Evolutionary conservation across 176 grass and related monocot genomes (phyloP), one percentile per base, ranked within the genome.

Genomic region (Aegilops sharonensis): DNA sequence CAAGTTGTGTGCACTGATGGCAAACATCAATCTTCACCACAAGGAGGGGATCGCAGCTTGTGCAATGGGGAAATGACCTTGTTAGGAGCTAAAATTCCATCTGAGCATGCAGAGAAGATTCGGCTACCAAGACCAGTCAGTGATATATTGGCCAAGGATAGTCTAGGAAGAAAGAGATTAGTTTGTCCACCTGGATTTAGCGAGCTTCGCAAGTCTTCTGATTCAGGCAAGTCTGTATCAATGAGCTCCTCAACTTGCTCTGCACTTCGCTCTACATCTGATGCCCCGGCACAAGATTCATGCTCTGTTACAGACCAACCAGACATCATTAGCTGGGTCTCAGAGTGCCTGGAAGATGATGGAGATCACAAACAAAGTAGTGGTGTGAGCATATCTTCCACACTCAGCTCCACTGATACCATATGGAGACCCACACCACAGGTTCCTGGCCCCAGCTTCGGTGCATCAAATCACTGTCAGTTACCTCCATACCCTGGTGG

Each of bases 101-200:
- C 81, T 77, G 45, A 86, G 31, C 63, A 27, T 73, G 23, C 84
- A 50, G 48, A 62, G 64, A 75, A 48, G 39, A 31, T 68, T 86
- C 17, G 17, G n/a, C 75, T 79, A 75, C 40, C 59, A 75, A 79
- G 76, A 80, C 68, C 67, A 89, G 18, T 21, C 48, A 43, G 27
- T 87, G 81, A 71, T 84, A 50, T 63, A 62, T 35, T 10, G 5
- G 62, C 80, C 5, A 71, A 59, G 29, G 75, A 80, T 70, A 75
- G 54, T 42, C 80, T 81, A 36, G 83, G 8, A 89, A 87, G 50
- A 68, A 88, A 85, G 56, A 89, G 68, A 31, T 57, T 81, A 63
- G 80, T 35, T 69, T 75, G 61, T 13, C 79, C 87, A 84, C 84
- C 79, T 82, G 87, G 91, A 87, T 84, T 89, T 80, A 72, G 83